Base-by-base conservation (phyloP, 768 basidiomycete genomes). In the Kwoniella pini region DNA sequence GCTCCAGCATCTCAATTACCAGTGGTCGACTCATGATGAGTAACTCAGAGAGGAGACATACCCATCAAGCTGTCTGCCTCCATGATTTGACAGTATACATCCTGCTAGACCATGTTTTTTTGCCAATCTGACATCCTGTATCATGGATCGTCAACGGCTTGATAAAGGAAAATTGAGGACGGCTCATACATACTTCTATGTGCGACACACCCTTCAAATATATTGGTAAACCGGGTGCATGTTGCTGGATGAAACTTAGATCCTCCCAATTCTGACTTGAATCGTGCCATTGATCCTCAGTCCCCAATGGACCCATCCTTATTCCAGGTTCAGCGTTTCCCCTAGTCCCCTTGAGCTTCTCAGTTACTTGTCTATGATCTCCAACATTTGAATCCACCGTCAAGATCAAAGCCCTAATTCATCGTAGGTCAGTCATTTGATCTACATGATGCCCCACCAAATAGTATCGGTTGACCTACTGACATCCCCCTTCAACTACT, bases 331-430 rank as follows among this genome's bases (percentile, higher is more conserved):
- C 60, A 9, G 64, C 71, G 27, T 52, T 42, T 0, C 72, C 72
- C 11, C 44, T 71, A 0, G 68, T 60, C 2, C 76, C 76, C 39
- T 73, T 75, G 31, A 73, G 42, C 64, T 74, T 75, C 43, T 73
- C 71, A n/a, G 62, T 64, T 15, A 44, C 54, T 42, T 69, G 69
- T 26, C 71, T 59, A 43, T 48, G 62, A 42, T 69, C 71, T 6
- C 62, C 63, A 27, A 89, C 85, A 26, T 89, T 82, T 1, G 91
- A 89, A 77, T 97, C 93, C 1, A 94, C 92, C 1, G 93, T 95
- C 44, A 97, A 79, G 71, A 91, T 87, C 51, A 97, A 88, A 0
- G 90, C 91, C 53, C 88, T 91, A 15, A 36, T 15, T 7, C 33
- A n/a, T 36, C 33, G 33, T 15, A 36, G 33, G 33, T 36, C 33